These are phyloP conservation scores for Uronychia binucleata DNA, from an alignment of 73 alveolate genomes.

Conservation along the genomic window DNA sequence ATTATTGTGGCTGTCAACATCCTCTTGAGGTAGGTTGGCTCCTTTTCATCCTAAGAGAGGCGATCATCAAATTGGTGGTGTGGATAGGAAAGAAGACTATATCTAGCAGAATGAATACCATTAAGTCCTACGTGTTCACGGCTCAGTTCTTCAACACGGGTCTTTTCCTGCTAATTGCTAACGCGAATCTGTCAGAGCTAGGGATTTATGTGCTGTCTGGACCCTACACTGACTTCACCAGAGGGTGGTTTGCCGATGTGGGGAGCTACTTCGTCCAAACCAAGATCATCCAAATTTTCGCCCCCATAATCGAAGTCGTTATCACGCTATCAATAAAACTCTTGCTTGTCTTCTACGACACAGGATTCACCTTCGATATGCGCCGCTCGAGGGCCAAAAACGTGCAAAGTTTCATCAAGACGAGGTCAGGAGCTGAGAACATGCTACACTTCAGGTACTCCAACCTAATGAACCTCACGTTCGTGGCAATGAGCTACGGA, in stretches of 20 bases:
- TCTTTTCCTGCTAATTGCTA: constrained; percentile 33
- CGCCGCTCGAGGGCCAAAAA: constrained; percentile 3
- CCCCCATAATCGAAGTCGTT: constrained; percentile 15
- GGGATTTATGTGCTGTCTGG: constrained; percentile 38
- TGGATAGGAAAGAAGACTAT: neutral
- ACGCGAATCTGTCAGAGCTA: constrained; percentile 25
- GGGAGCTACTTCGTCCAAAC: constrained; percentile 41
- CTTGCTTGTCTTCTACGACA: constrained; percentile 1
- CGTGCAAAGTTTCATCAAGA: constrained; percentile 13
- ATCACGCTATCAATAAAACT: neutral
- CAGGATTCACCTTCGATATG: constrained; percentile 9
- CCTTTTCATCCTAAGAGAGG: neutral
- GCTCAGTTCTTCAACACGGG: constrained; percentile 69
- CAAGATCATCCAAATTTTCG: constrained; percentile 14
- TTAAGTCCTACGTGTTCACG: constrained; percentile 39
- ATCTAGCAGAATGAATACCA: constrained; percentile 4
- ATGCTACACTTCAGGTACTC: constrained; percentile 61
- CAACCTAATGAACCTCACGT: constrained; percentile 29
- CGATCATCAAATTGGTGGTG: neutral
- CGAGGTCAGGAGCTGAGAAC: constrained; percentile 54
- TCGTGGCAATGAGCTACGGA: constrained; percentile 47
- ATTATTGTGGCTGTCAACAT: neutral
- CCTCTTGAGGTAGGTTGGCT: neutral
- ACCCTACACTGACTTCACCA: constrained; percentile 44
- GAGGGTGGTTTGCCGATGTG: constrained; percentile 49